Conservation (phyloP, 106 monocot species). For the Apostasia shenzhenica region DNA sequence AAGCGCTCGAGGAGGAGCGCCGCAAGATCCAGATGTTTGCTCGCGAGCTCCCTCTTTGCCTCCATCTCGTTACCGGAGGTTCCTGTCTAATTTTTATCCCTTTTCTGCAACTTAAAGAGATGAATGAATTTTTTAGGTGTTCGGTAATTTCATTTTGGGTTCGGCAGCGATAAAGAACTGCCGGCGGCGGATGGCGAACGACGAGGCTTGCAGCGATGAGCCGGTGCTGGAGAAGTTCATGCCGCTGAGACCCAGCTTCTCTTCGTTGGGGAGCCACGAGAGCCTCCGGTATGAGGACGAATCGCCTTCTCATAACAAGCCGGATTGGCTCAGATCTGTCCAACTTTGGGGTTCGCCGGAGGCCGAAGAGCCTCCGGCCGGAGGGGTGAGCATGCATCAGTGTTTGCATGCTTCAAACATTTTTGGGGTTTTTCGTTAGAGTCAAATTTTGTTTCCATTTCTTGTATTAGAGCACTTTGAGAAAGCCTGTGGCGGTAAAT, state of each 20-base stretch:
- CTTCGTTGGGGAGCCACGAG: neutral
- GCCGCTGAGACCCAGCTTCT: conserved; percentile 10
- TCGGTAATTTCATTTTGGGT: neutral
- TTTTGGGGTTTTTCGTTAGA: neutral
- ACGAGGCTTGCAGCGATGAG: neutral
- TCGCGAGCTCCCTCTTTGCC: conserved; percentile 46
- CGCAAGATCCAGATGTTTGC: conserved; percentile 45
- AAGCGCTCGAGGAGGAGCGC: conserved; percentile 37
- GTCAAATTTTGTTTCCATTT: neutral
- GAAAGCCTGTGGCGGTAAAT: conserved; percentile 1
- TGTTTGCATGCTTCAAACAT: neutral
- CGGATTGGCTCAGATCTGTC: conserved; percentile 35
- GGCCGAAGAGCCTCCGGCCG: neutral
- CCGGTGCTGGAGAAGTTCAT: conserved; percentile 28
- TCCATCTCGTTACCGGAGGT: conserved; percentile 41
- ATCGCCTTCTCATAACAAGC: conserved; percentile 8
- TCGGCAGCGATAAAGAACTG: conserved; percentile 13
- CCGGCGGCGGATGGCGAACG: neutral
- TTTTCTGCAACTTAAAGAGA: neutral
- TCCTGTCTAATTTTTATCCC: neutral
- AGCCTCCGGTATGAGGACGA: neutral
- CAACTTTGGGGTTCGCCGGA: conserved; percentile 23
- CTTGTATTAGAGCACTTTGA: neutral
- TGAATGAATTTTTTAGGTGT: no score
- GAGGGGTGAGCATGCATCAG: conserved; percentile 1